A percentile compares a stretch with the other conserved stretches of the same genome.
Evolutionary conservation across 23 red algal genomes (phyloP).

Genomic region (Agarophyton chilense): DNA sequence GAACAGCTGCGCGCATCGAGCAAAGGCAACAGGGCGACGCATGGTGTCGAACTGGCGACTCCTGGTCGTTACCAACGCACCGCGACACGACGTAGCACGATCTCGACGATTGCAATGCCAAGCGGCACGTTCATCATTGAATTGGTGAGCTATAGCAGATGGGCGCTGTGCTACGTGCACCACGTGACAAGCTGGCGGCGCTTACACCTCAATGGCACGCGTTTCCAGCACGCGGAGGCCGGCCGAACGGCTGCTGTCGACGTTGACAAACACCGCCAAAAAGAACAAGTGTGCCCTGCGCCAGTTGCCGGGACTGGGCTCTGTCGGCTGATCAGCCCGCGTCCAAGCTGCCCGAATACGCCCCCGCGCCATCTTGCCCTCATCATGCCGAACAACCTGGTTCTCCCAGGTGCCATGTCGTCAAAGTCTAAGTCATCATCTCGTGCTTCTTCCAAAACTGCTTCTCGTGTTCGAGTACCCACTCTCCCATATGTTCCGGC

Average conservation of each 20-base stretch:
- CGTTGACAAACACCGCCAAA: not conserved
- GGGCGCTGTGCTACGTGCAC: not conserved
- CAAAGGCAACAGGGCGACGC: not conserved
- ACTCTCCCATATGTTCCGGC: conserved; percentile 39
- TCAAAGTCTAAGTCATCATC: conserved; percentile 49
- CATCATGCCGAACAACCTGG: conserved; percentile 65
- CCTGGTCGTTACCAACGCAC: not conserved
- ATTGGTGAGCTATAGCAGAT: too few relatives aligned
- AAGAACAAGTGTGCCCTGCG: not conserved
- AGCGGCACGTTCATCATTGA: too few relatives aligned
- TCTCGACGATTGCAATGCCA: too few relatives aligned
- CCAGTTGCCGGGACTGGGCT: not conserved
- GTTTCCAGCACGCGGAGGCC: not conserved
- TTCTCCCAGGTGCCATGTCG: conserved; percentile 19
- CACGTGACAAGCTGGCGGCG: not conserved
- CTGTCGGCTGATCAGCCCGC: not conserved
- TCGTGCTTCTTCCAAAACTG: conserved; percentile 11
- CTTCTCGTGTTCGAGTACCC: not conserved
- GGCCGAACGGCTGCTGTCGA: not conserved
- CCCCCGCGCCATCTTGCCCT: too few relatives aligned
- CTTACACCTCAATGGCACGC: not conserved
- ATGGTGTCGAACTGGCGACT: not conserved
- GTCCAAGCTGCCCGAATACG: not conserved
- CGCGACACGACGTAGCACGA: not conserved
- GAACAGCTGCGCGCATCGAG: not conserved